These are phyloP conservation scores for Monotropa hypopitys DNA, from an alignment of 179 eudicot species.

Conservation along the genomic window DNA sequence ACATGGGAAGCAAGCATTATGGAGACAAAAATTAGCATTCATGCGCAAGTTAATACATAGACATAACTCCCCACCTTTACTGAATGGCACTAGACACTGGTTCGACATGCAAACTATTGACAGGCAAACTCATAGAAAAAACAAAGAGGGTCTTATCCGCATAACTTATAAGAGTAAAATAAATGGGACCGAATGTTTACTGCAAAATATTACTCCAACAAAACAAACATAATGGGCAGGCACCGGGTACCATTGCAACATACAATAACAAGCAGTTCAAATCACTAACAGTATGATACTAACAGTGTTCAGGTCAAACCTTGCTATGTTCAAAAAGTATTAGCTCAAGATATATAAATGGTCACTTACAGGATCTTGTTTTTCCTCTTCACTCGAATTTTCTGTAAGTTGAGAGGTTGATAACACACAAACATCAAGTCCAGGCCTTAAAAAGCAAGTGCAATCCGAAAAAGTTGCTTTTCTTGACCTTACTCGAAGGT, in stretches of 20 bases:
- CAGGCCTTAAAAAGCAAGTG: conserved; percentile 67
- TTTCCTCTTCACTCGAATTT: conserved; percentile 29
- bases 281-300: neutral
- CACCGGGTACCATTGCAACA: neutral
- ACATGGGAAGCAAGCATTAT: neutral
- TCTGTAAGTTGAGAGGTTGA: conserved; percentile 25
- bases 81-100: neutral
- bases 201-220: neutral
- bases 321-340: neutral
- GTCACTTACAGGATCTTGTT: conserved; percentile 32
- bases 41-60: neutral
- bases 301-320: neutral
- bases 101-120: neutral
- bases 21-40: neutral
- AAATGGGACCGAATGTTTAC: neutral
- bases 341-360: neutral
- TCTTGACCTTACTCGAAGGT: conserved; percentile 73
- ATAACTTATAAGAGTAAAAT: neutral
- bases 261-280: neutral
- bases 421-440: conserved; percentile 67
- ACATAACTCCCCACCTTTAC: neutral
- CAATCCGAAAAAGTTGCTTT: conserved; percentile 61
- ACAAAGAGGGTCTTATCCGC: neutral
- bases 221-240: neutral
- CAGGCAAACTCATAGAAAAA: neutral